These are phyloP conservation scores for Neurospora discreta DNA, from an alignment of 495 filamentous ascomycete genomes.

Conservation along the genomic window DNA sequence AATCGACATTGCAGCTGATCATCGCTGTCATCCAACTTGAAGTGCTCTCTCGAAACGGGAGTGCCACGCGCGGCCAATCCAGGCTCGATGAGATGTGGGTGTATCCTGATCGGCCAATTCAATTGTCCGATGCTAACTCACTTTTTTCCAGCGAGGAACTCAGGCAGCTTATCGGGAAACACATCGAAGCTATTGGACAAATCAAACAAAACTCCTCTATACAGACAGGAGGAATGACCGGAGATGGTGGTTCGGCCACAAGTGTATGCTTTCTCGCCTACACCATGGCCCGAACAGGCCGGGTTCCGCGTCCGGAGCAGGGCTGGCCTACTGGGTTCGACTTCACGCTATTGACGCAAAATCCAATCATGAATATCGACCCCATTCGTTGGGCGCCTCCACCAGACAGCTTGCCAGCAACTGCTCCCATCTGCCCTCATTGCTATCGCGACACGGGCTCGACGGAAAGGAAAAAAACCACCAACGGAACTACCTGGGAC, in stretches of 20 bases:
- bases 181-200: background rate
- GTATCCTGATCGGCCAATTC: background rate
- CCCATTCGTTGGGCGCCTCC: background rate
- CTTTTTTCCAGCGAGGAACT: background rate
- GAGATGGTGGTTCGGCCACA: background rate
- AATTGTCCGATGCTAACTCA: background rate
- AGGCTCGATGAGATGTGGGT: background rate
- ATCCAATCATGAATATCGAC: background rate
- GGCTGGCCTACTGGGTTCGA: background rate
- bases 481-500: background rate
- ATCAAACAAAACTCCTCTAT: background rate
- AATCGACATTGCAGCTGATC: background rate
- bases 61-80: background rate
- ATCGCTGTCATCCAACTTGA: background rate
- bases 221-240: background rate
- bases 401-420: background rate
- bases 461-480: background rate
- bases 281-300: background rate
- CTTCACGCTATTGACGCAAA: background rate
- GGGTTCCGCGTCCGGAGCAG: background rate
- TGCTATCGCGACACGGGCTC: background rate
- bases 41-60: background rate
- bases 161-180: background rate
- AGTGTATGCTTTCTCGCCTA: background rate
- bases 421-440: background rate